Percentiles rank a stretch among this genome's conserved stretches.
Evolutionary conservation across 2,329 filamentous ascomycete species (phyloP).

Genomic region (Fusarium brachygibbosum): DNA sequence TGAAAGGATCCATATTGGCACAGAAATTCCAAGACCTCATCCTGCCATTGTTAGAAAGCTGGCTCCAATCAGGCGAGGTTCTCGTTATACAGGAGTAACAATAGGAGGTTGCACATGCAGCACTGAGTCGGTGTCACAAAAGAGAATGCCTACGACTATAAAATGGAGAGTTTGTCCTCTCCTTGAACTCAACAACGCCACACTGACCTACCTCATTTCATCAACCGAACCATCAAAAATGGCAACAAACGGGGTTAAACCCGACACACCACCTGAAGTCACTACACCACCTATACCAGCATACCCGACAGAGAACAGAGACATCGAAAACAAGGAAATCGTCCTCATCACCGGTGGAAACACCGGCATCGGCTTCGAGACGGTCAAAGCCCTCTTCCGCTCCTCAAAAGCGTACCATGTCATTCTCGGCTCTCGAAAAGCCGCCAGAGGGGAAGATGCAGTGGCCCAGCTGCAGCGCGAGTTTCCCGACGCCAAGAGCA

Average conservation of each 20-base stretch:
- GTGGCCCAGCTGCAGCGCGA: constrained; percentile 58
- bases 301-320: background rate
- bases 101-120: background rate
- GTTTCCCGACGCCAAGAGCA: constrained; percentile 56
- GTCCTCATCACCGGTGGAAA: constrained; percentile 73
- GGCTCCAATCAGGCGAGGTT: background rate
- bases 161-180: background rate
- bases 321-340: constrained; percentile 50
- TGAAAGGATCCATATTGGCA: background rate
- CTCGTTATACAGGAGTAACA: constrained; percentile 7
- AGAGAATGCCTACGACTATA: constrained; percentile 5
- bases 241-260: background rate
- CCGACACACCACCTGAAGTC: too few relatives aligned
- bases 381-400: constrained; percentile 65
- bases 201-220: background rate
- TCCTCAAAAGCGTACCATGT: constrained; percentile 66
- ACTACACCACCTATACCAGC: background rate
- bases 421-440: constrained; percentile 66
- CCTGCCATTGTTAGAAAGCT: background rate
- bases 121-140: constrained; percentile 13
- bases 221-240: background rate
- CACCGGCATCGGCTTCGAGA: constrained; percentile 71
- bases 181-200: background rate
- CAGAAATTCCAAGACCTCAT: background rate
- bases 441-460: constrained; percentile 65